Percentiles rank a stretch among this genome's conserved stretches.
These are phyloP conservation scores for Thielaviopsis populi DNA, from an alignment of 2,329 filamentous ascomycete species.

Conservation along the genomic window DNA sequence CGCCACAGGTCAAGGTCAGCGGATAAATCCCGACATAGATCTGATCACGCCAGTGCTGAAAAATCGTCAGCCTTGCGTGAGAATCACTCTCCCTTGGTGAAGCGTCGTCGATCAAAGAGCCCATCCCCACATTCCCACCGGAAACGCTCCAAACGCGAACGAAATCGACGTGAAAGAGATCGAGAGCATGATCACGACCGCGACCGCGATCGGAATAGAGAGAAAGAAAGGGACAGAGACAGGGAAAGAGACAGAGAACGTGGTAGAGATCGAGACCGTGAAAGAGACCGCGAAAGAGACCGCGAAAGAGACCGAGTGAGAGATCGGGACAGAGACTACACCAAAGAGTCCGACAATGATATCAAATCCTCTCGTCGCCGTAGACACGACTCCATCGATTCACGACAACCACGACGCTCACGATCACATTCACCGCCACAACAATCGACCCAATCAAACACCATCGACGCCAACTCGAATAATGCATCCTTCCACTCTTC, in stretches of 20 bases:
- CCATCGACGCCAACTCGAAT: background rate
- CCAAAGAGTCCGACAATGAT: conserved; percentile 2
- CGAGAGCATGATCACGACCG: background rate
- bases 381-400: conserved; percentile 8
- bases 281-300: conserved; percentile 8
- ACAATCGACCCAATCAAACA: background rate
- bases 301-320: conserved; percentile 2
- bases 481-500: background rate
- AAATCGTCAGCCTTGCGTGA: conserved; percentile 8
- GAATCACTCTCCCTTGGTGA: conserved; percentile 11
- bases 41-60: background rate
- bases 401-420: background rate
- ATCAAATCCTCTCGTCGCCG: conserved; percentile 6
- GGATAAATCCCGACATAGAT: background rate
- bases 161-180: conserved; percentile 5
- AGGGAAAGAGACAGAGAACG: conserved; percentile 8
- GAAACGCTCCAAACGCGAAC: conserved; percentile 7
- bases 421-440: conserved; percentile 5
- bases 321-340: background rate
- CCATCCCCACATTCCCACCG: conserved; percentile 9
- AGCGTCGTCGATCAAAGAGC: conserved; percentile 15
- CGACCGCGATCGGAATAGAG: background rate
- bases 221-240: background rate
- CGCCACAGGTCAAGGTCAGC: conserved; percentile 7
- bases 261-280: conserved; percentile 6